Evolutionary conservation across 2,329 filamentous ascomycete species (phyloP).

Genomic region (Bimuria novae-zelandiae): DNA sequence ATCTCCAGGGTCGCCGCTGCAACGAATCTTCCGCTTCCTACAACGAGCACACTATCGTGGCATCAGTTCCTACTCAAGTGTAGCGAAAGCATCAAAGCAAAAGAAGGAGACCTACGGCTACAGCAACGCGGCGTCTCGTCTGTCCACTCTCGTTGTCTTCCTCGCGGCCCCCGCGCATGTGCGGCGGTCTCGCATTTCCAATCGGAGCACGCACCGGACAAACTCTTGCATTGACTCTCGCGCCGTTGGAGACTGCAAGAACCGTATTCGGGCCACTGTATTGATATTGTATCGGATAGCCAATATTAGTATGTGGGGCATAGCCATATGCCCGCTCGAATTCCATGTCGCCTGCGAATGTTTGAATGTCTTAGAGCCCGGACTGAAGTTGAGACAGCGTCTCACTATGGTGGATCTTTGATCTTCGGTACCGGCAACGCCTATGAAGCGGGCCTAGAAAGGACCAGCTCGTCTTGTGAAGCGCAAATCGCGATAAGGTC

Average conservation of each 20-base stretch:
- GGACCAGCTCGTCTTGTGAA: background rate
- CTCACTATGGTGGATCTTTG: background rate
- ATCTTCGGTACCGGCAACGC: background rate
- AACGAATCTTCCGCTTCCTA: constrained; percentile 91
- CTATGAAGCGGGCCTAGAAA: background rate
- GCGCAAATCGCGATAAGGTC: background rate
- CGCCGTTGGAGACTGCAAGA: constrained; percentile 20
- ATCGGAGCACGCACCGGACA: constrained; percentile 31
- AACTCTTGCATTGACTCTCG: constrained; percentile 30
- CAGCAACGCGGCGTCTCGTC: constrained; percentile 56
- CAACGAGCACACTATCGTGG: constrained; percentile 77
- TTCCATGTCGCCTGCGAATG: constrained; percentile 18
- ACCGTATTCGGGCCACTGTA: constrained; percentile 31
- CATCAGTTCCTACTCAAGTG: background rate
- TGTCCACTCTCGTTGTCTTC: constrained; percentile 41
- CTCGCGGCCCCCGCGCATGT: constrained; percentile 18
- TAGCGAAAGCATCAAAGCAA: too few species aligned
- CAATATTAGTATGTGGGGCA: constrained; percentile 5
- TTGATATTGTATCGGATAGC: constrained; percentile 25
- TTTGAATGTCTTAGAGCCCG: background rate
- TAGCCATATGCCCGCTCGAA: constrained; percentile 15
- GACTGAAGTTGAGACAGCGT: background rate
- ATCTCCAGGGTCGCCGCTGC: constrained; percentile 80
- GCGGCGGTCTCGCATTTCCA: constrained; percentile 15
- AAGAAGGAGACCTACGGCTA: constrained; percentile 37